Base-by-base conservation (phyloP, 345 rosid genomes). In the Sonneratia alba region DNA sequence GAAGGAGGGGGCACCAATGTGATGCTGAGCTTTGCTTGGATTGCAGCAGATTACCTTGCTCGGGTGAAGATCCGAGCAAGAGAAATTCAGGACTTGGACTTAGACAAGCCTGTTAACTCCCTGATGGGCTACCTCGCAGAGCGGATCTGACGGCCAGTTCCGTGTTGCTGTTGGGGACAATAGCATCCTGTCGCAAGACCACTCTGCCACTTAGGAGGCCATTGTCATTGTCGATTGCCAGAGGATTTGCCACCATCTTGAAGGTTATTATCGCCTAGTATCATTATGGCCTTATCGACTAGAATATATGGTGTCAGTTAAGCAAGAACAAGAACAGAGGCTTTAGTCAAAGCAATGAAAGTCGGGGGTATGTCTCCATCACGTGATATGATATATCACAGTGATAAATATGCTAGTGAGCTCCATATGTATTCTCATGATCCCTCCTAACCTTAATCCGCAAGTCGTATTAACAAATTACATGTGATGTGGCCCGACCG, bases 21-120 rank as follows among this genome's bases (percentile, higher is more conserved):
- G 76, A 83, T 82, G 88, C 76, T 93, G 75, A 93, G 97, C 72
- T 93, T 93, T 77, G 85, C 92, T 27, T 93, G 98, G 98, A 91
- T 93, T 71, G 87, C 92, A 0, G 88, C 86, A 79, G 98, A 93
- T 80, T 93, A 91, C 81, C 88, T 93, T 77, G 92, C 94, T 68
- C 83, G 96, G 62, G 78, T 93, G 38, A 93, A 93, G 83, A 79
- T 89, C 67, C 81, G 78, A 79, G 47, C 69, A 37, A 65, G 77
- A 47, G 82, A 79, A 49, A 69, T 32, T 18, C 78, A 43, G 55
- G 81, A 64, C 63, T 59, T 79, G 10, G 85, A 88, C 82, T 69
- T 83, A 9, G 75, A 73, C 19, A 93, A 85, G 74, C 97, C 97
- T 43, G 79, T 87, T 68, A 85, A 91, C 77, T 76, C 83, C 68